These are phyloP conservation scores for Aegilops bicornis DNA, from an alignment of 176 grass and related monocot species.

Conservation along the genomic window DNA sequence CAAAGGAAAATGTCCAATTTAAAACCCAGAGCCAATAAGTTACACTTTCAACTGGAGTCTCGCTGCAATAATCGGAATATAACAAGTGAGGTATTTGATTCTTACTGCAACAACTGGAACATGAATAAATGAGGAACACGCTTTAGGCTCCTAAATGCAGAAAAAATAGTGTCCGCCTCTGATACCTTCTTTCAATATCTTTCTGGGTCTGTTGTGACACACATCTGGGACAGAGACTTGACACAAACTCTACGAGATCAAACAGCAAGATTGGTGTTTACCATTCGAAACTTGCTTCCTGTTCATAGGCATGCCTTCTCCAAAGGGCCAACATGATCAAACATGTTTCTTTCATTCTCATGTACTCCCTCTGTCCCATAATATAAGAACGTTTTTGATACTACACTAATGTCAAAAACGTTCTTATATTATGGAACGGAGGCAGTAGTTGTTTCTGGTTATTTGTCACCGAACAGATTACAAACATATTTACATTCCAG, in stretches of 20 bases:
- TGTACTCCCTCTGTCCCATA: not conserved
- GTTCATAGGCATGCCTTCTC: constrained; percentile 21
- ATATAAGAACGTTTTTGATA: too few relatives aligned
- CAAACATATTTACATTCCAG: constrained; percentile 17
- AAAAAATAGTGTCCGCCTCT: not conserved
- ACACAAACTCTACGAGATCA: constrained; percentile 12
- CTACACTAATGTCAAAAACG: too few relatives aligned
- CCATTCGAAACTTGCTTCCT: constrained; percentile 25
- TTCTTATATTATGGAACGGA: too few relatives aligned
- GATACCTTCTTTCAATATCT: constrained; percentile 7
- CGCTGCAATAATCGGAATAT: not conserved
- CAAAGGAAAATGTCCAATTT: not conserved
- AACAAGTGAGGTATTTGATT: not conserved
- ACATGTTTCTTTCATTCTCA: constrained; percentile 22
- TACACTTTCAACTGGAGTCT: constrained; percentile 5
- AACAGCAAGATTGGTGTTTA: constrained; percentile 28
- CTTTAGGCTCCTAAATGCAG: not conserved
- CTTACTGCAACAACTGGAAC: not conserved
- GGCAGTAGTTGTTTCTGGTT: not conserved
- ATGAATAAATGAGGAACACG: not conserved
- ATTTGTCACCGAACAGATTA: constrained; percentile 5
- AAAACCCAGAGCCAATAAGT: not conserved
- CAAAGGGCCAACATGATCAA: constrained; percentile 9
- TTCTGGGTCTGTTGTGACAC: not conserved
- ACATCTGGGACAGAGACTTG: not conserved